Conservation (phyloP, 345 rosid species). For the Draba incana region DNA sequence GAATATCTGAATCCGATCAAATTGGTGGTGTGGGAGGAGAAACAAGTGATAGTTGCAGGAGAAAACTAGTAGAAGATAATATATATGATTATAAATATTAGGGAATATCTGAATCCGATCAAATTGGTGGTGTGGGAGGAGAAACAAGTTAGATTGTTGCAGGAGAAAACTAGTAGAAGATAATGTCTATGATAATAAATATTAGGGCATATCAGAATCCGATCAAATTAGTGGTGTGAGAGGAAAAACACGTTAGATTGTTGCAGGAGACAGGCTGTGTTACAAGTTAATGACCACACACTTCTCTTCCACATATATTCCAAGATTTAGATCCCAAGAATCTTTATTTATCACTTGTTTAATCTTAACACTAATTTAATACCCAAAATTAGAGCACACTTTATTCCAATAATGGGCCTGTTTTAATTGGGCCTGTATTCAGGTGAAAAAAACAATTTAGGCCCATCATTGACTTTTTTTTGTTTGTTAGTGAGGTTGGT, state of each 20-base stretch:
- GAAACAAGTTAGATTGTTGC: conserved; percentile 34
- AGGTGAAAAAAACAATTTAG: not conserved
- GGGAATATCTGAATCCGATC: conserved; percentile 23
- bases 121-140: conserved; percentile 25
- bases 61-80: not conserved
- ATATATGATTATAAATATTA: conserved; percentile 7
- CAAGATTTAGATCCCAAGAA: not conserved
- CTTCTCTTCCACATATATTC: not conserved
- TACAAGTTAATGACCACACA: conserved; percentile 4
- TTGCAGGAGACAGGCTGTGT: conserved; percentile 37
- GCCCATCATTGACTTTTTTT: conserved; percentile 38
- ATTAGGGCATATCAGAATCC: conserved; percentile 15
- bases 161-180: conserved; percentile 7
- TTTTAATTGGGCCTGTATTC: conserved; percentile 3
- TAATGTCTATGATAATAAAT: not conserved
- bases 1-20: conserved; percentile 24
- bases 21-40: conserved; percentile 28
- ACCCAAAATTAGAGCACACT: not conserved
- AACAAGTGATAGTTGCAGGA: conserved; percentile 34
- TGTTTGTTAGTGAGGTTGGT: not conserved
- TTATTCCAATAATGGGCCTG: conserved; percentile 11
- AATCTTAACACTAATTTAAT: not conserved
- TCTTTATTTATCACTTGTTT: not conserved
- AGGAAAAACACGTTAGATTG: conserved; percentile 32
- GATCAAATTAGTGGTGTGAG: conserved; percentile 24